Percentiles rank a stretch among this genome's conserved stretches.
Conservation (phyloP, 768 basidiomycete genomes). For the Lactifluus pinguis region DNA sequence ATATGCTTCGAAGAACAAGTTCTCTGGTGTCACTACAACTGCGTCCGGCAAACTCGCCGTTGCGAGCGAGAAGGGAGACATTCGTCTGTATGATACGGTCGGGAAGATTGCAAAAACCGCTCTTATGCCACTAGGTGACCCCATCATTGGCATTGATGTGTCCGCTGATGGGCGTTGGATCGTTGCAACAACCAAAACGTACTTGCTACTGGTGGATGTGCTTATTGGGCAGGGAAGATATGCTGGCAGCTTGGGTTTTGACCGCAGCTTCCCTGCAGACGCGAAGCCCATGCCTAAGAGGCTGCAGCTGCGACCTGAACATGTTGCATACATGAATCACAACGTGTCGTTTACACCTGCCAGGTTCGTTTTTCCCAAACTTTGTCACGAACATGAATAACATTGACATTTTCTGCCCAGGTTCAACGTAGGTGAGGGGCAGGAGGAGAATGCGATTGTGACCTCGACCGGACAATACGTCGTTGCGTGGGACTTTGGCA, state of each 20-base stretch:
- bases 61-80: slow-evolving; percentile 94
- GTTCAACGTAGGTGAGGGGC: slow-evolving; percentile 85
- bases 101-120: slow-evolving; percentile 99
- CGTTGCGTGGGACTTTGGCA: slow-evolving; percentile 94
- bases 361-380: slow-evolving; percentile 40
- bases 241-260: slow-evolving; percentile 78
- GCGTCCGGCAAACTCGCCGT: slow-evolving; percentile 81
- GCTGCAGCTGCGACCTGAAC: slow-evolving; percentile 81
- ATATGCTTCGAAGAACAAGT: slow-evolving; percentile 90
- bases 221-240: slow-evolving; percentile 88
- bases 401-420: slow-evolving; percentile 32
- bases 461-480: slow-evolving; percentile 90
- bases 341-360: slow-evolving; percentile 87
- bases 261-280: slow-evolving; percentile 89
- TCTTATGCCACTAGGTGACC: slow-evolving; percentile 88
- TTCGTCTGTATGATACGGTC: slow-evolving; percentile 88
- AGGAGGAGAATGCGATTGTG: slow-evolving; percentile 90
- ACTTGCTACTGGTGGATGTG: slow-evolving; percentile 89
- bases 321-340: slow-evolving; percentile 89
- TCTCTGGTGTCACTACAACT: slow-evolving; percentile 88
- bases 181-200: slow-evolving; percentile 91
- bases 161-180: slow-evolving; percentile 92
- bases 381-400: not conserved
- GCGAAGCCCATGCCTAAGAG: slow-evolving; percentile 88
- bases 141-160: slow-evolving; percentile 90